Evolutionary conservation across 2,329 filamentous ascomycete species (phyloP), one percentile per base, ranked within the genome.

Genomic region (Cryphonectria naterciae): DNA sequence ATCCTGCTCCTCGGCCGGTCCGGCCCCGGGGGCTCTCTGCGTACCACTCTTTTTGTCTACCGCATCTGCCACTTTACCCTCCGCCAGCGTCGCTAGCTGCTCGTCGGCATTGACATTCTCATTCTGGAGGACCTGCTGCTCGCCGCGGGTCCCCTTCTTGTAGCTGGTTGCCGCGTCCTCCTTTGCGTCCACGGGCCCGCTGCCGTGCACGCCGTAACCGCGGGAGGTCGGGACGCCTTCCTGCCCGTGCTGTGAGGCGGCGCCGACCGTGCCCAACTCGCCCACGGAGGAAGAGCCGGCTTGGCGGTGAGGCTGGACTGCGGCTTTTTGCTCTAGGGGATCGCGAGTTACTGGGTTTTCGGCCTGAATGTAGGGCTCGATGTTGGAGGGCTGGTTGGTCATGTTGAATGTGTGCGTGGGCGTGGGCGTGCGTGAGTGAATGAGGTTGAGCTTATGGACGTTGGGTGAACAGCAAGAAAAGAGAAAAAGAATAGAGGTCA

Each of bases 61-160:
- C 0, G 75, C 75, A 19, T 76, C 73, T 41, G 75, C 75, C n/a
- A 77, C 75, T 68, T 76, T 72, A 32, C 75, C 75, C 72, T 77
- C 75, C 32, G 68, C 70, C 17, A 76, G 28, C 22, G 75, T 76
- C 37, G 73, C 75, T 63, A 77, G 64, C 68, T 77, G 75, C 65
- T 76, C 75, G 4, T 76, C 75, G 6, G 75, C 75, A 28, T 77
- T 68, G 13, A 75, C 75, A 35, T 76, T 76, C 22, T 72, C 67
- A 65, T 76, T 77, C 70, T 76, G 69, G 10, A 32, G 68, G 46
- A n/a, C 10, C 11, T 62, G 63, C 8, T 28, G 25, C 13, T 17
- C 43, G 5, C 22, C 46, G 7, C 22, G 19, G 8, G 19, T 22
- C 7, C 46, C 22, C 22, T 4, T n/a, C 46, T 19, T 54, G n/a